Percentiles rank a stretch among this genome's conserved stretches.
Evolutionary conservation across 2,329 filamentous ascomycete genomes (phyloP).

Genomic region (Neurospora sp.): DNA sequence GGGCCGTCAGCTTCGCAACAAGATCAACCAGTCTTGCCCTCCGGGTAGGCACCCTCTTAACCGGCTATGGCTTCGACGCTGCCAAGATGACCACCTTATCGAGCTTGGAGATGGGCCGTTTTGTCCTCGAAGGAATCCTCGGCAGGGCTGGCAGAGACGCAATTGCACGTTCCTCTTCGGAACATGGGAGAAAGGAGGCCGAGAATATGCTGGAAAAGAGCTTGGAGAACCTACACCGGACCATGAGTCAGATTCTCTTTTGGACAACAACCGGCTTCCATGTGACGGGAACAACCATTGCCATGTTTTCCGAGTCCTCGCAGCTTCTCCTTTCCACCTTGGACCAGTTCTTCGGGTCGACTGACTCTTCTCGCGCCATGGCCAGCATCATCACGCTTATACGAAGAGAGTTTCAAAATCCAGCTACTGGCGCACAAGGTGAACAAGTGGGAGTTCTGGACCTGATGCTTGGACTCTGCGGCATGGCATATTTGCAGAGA

Average conservation of each 20-base stretch:
- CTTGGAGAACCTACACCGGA: constrained; percentile 45
- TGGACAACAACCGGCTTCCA: constrained; percentile 53
- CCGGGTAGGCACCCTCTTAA: constrained; percentile 41
- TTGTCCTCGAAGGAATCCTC: constrained; percentile 44
- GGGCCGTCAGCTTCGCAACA: constrained; percentile 49
- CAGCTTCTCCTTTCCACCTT: constrained; percentile 49
- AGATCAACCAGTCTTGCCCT: constrained; percentile 49
- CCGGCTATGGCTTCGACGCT: constrained; percentile 41
- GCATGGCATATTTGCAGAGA: constrained; percentile 52
- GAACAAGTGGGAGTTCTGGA: constrained; percentile 53
- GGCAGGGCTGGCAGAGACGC: constrained; percentile 42
- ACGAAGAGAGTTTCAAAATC: constrained; percentile 54
- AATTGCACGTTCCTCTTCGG: constrained; percentile 32
- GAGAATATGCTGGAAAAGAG: constrained; percentile 48
- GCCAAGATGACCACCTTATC: constrained; percentile 48
- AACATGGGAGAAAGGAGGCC: constrained; percentile 40
- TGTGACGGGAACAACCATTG: constrained; percentile 44
- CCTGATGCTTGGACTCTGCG: constrained; percentile 50
- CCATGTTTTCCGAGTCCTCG: constrained; percentile 44
- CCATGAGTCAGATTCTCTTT: constrained; percentile 49
- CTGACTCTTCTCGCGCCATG: constrained; percentile 59
- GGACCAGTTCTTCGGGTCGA: constrained; percentile 57
- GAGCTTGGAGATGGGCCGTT: constrained; percentile 46
- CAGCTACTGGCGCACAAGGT: constrained; percentile 47
- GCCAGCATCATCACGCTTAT: constrained; percentile 57